Conservation (phyloP, 1,139 yeast genomes). For the Diutina rugosa region DNA sequence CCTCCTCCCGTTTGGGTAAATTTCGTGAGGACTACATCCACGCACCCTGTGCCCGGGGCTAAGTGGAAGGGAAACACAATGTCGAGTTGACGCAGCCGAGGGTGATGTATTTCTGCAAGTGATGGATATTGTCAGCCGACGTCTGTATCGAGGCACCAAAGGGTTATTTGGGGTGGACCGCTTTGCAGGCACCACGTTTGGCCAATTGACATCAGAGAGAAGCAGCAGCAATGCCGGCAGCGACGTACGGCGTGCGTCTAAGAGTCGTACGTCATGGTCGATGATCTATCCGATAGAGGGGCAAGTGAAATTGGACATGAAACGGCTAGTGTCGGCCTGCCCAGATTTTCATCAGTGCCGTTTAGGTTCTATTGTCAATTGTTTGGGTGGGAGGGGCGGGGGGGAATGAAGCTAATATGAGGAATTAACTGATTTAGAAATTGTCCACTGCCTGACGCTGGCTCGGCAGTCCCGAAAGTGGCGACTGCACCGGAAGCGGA, state of each 20-base stretch:
- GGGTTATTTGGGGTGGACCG: too few species aligned
- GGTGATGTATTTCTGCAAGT: not conserved
- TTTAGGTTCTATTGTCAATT: too few species aligned
- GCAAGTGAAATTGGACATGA: not conserved
- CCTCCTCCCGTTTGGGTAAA: not conserved
- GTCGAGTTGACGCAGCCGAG: not conserved
- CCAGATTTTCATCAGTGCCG: not conserved
- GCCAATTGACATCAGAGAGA: too few species aligned
- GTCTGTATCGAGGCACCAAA: not conserved
- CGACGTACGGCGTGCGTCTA: not conserved
- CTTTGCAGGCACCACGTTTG: too few species aligned
- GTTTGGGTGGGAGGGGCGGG: too few species aligned
- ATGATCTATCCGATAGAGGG: not conserved
- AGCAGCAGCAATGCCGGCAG: not conserved
- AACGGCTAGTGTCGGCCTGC: not conserved
- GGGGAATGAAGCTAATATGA: too few species aligned
- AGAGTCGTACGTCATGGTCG: not conserved
- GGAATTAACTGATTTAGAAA: too few species aligned
- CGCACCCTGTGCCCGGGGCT: not conserved
- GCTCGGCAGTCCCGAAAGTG: too few species aligned
- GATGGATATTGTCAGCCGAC: not conserved
- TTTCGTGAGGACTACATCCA: not conserved
- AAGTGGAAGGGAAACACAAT: not conserved
- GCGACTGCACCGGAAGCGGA: too few species aligned
- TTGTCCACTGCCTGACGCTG: too few species aligned